Evolutionary conservation across 2,329 filamentous ascomycete species (phyloP), one percentile per base, ranked within the genome.

Genomic region (Fusarium buxicola): DNA sequence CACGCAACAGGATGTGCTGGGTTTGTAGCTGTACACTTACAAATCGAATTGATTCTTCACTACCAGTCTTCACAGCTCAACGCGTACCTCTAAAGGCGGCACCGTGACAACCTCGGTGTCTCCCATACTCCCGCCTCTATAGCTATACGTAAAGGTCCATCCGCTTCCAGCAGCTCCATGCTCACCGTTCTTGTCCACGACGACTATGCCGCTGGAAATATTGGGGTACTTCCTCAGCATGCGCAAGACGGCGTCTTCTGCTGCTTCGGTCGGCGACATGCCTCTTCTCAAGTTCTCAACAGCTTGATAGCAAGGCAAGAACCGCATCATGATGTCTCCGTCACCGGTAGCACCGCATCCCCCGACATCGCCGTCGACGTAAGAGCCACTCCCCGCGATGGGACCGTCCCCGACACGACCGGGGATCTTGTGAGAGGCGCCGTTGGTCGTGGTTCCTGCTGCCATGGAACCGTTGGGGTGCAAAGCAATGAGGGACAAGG

Each of bases 291-390:
- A 57, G 55, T 75, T 84, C 73, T 86, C 84, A 1, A 86, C 79
- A 2, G 83, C 84, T 65, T 86, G 84, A 63, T 86, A 86, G 66
- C 84, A 86, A 0, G 84, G 84, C 21, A 86, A 68, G 60, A 85
- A 84, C 5, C 83, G 77, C 79, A 85, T 83, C 82, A 86, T 84
- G 56, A 85, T 72, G 65, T 86, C 84, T 1, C 84, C 84, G 50
- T 86, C 83, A 2, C 84, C 84, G 1, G 84, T 86, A 2, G 84
- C 82, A 8, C 83, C 84, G 62, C 84, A 86, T 0, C 80, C 84
- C 2, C 83, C 84, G 2, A 83, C 79, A 4, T 83, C 81, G 5
- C 75, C 75, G 59, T 86, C 84, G 4, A 82, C 84, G 61, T 86
- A 86, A 2, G 82, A 83, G 2, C 83, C 84, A 49, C 81, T 83